phyloP scores from a whole-genome alignment of 1,139 yeast species.

The Yamadazyma blattariae region DNA sequence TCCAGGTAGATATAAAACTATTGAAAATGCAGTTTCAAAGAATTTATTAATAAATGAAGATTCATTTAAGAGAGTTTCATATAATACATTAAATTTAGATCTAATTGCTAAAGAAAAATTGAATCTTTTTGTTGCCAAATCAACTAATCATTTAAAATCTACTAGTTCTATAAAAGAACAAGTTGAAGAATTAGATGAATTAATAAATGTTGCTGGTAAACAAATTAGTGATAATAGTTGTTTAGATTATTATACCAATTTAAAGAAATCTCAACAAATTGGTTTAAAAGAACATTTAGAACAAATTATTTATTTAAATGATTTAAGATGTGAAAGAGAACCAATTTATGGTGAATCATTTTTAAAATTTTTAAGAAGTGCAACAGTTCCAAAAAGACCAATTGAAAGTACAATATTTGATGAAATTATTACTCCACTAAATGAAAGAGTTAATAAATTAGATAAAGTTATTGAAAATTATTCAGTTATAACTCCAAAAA shows the following conservation, averaged over 20 bases:
- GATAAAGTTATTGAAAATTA: conserved; percentile 63
- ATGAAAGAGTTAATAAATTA: conserved; percentile 43
- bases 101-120: conserved; percentile 47
- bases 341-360: conserved; percentile 57
- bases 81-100: conserved; percentile 60
- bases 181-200: conserved; percentile 34
- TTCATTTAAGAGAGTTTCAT: conserved; percentile 32
- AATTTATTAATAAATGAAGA: conserved; percentile 24
- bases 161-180: conserved; percentile 43
- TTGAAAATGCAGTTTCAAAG: conserved; percentile 44
- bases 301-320: conserved; percentile 64
- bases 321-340: conserved; percentile 52
- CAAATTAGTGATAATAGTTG: conserved; percentile 45
- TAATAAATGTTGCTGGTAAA: conserved; percentile 27
- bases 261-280: conserved; percentile 49
- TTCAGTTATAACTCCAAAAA: conserved; percentile 87
- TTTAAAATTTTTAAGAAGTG: conserved; percentile 21
- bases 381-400: conserved; percentile 11
- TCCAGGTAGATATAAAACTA: conserved; percentile 44
- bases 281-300: conserved; percentile 50
- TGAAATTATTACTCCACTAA: conserved; percentile 37
- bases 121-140: conserved; percentile 48
- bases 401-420: conserved; percentile 16
- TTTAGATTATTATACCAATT: conserved; percentile 57
- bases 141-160: conserved; percentile 48